These are phyloP conservation scores for Discostella pseudostelligera DNA, from an alignment of 108 stramenopile genomes.

Conservation along the genomic window DNA sequence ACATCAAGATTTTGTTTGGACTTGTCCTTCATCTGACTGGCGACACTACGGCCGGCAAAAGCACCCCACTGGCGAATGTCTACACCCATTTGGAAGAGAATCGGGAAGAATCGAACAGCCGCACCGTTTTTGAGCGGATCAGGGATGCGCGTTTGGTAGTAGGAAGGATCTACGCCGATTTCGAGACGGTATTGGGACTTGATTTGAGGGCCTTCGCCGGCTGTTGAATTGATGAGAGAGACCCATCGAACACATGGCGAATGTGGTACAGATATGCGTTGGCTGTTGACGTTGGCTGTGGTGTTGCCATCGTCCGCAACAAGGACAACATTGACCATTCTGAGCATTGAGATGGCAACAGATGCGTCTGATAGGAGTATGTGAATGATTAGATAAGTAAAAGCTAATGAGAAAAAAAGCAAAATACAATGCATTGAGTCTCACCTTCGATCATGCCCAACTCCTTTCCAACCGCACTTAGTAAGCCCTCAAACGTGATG, in stretches of 20 bases:
- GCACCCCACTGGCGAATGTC: slow-evolving; percentile 90
- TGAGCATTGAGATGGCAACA: slow-evolving; percentile 81
- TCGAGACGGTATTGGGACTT: slow-evolving; percentile 57
- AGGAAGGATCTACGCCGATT: slow-evolving; percentile 64
- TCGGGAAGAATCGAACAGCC: slow-evolving; percentile 71
- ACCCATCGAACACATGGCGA: slow-evolving; percentile 76
- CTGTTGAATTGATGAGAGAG: slow-evolving; percentile 26
- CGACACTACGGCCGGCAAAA: slow-evolving; percentile 62
- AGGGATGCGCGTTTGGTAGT: slow-evolving; percentile 70
- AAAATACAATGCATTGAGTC: background rate
- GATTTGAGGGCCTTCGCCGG: slow-evolving; percentile 10
- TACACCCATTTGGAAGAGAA: slow-evolving; percentile 88
- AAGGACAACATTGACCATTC: slow-evolving; percentile 67
- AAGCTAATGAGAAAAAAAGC: background rate
- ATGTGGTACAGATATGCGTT: slow-evolving; percentile 48
- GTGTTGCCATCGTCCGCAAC: slow-evolving; percentile 44
- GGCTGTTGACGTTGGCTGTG: background rate
- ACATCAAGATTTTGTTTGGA: slow-evolving; percentile 21
- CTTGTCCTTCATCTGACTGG: slow-evolving; percentile 49
- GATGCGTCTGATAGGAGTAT: slow-evolving; percentile 56
- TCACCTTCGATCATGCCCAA: slow-evolving; percentile 78
- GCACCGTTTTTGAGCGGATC: slow-evolving; percentile 56
- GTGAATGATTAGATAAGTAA: background rate
- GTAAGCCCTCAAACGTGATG: slow-evolving; percentile 83
- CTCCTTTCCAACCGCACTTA: slow-evolving; percentile 88